Conservation (phyloP, 495 filamentous ascomycete genomes). For the Pseudevernia furfuracea region DNA sequence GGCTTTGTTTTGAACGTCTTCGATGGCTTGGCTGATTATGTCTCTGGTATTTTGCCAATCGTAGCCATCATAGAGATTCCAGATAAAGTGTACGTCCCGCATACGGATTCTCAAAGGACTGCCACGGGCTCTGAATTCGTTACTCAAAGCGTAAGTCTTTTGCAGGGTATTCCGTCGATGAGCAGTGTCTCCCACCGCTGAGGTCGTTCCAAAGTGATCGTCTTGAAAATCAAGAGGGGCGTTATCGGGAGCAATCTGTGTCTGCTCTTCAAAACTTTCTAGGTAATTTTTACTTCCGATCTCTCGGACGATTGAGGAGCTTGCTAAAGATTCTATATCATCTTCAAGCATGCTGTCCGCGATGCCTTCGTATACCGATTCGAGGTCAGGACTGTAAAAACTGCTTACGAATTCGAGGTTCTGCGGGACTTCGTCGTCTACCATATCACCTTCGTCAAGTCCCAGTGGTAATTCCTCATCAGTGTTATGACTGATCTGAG, state of each 20-base stretch:
- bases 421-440: slow-evolving; percentile 43
- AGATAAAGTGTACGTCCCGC: slow-evolving; percentile 85
- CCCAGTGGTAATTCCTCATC: slow-evolving; percentile 17
- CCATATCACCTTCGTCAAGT: slow-evolving; percentile 31
- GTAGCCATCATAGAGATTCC: slow-evolving; percentile 97
- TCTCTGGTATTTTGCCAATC: slow-evolving; percentile 89
- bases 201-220: slow-evolving; percentile 64
- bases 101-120: slow-evolving; percentile 73
- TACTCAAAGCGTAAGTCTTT: slow-evolving; percentile 61
- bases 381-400: slow-evolving; percentile 45
- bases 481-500: slow-evolving; percentile 12
- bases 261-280: slow-evolving; percentile 54
- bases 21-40: slow-evolving; percentile 74
- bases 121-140: slow-evolving; percentile 51
- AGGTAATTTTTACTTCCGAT: slow-evolving; percentile 53
- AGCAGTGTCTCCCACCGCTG: slow-evolving; percentile 56
- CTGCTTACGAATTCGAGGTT: slow-evolving; percentile 56
- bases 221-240: slow-evolving; percentile 61
- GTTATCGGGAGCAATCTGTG: slow-evolving; percentile 45
- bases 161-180: slow-evolving; percentile 71
- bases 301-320: slow-evolving; percentile 36
- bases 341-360: slow-evolving; percentile 43
- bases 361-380: slow-evolving; percentile 36
- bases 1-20: slow-evolving; percentile 74
- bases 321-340: slow-evolving; percentile 34